Base-by-base conservation (phyloP, 2,329 filamentous ascomycete species). In the Calonectria honghensis region DNA sequence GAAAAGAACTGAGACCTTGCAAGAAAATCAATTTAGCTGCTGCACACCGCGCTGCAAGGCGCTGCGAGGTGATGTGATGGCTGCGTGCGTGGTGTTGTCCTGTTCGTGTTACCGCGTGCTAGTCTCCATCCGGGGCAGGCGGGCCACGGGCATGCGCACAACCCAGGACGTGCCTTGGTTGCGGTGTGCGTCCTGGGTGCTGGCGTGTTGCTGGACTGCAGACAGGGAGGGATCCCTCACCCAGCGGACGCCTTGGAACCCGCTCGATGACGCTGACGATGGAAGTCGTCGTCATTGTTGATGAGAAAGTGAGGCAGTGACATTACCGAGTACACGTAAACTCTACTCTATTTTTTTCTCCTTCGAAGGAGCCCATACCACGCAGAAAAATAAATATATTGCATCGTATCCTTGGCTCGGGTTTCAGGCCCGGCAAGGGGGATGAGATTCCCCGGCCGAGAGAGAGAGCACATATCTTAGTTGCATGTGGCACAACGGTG, bases 21-120 rank as follows among this genome's bases (percentile, higher is more conserved):
- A 29, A 57, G 48, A 18, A 66, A 54, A 54, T 27, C 59, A 61
- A 72, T 72, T 52, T 78, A 77, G 74, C 69, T 74, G 54, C 71
- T 71, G 54, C 72, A 68, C 24, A 32, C 68, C 61, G 51, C 57
- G 59, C 64, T 75, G 73, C 75, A 73, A 52, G 72, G 50, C 54
- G 31, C 72, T 78, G 78, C 78, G 66, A 61, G 73, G 78, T 81
- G 77, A 81, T 79, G 78, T 73, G 76, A 80, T 78, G 74, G 63
- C 39, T 73, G 66, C 54, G 69, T 70, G 61, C 52, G 77, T 74
- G 67, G 69, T 70, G 71, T 72, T 73, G 73, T 73, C 67, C 70
- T 79, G 73, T 79, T 79, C 71, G 76, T 78, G 78, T 74, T 75
- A 66, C 68, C 74, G 68, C 75, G 37, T 73, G 74, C 73, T 78